These are phyloP conservation scores for Boletellus sp. DNA, from an alignment of 1,284 basidiomycete species.

Conservation along the genomic window DNA sequence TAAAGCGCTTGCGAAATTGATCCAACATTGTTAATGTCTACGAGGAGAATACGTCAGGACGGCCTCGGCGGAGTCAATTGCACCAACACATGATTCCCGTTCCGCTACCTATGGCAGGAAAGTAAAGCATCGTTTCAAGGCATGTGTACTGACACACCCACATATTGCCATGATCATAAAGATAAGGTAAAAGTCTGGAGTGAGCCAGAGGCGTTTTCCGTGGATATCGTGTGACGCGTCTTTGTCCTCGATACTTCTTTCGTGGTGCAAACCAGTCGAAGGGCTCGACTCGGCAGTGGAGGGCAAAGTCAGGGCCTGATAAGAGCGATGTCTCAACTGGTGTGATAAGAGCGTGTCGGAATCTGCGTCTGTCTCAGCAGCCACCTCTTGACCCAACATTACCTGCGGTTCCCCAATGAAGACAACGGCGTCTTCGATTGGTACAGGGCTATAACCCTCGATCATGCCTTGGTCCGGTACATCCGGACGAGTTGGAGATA, in stretches of 20 bases:
- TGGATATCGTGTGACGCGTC: constrained; percentile 41
- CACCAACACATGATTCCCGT: constrained; percentile 83
- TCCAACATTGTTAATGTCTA: constrained; percentile 95
- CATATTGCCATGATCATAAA: constrained; percentile 68
- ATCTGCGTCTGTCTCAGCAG: constrained; percentile 10
- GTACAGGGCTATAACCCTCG: constrained; percentile 15
- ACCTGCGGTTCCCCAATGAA: constrained; percentile 30
- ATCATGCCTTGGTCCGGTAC: neutral
- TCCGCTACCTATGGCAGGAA: constrained; percentile 61
- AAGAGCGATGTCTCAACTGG: constrained; percentile 4
- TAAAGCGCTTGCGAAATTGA: constrained; percentile 85
- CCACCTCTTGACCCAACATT: constrained; percentile 25
- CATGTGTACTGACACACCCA: constrained; percentile 36
- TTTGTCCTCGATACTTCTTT: constrained; percentile 7
- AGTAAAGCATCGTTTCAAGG: neutral
- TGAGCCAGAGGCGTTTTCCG: constrained; percentile 45
- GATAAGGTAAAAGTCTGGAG: constrained; percentile 73
- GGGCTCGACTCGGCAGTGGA: constrained; percentile 16
- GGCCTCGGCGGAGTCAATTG: neutral
- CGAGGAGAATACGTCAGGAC: neutral
- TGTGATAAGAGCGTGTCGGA: constrained; percentile 18
- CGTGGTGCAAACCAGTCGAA: constrained; percentile 4
- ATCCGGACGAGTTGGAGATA: constrained; percentile 28
- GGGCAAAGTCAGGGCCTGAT: constrained; percentile 5
- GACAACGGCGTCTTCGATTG: constrained; percentile 10